Base-by-base conservation (phyloP, 2,329 filamentous ascomycete genomes). In the Metarhizium sp. region DNA sequence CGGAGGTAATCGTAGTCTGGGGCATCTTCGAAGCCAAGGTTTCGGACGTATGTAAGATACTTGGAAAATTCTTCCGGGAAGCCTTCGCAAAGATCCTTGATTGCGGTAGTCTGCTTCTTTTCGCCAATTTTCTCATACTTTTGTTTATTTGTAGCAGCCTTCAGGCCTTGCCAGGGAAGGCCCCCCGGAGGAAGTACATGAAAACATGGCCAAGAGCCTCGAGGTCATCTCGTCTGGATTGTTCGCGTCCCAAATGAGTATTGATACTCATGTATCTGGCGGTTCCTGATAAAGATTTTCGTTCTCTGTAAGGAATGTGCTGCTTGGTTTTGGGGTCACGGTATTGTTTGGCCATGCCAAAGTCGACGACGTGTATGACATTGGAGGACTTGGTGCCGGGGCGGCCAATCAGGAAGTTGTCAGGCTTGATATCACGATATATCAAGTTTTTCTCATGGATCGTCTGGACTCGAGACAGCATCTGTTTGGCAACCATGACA, bases 111-210 rank as follows among this genome's bases (percentile, higher is more conserved):
- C 77, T 97, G 94, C 79, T 99, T 99, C 87, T 99, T 97, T 79
- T 99, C 92, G 49, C 94, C 94, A 73, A 99, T 99, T 81, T 97
- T 97, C 76, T 99, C 94, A 71, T 99, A 99, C 77, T 99, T 99
- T 71, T 99, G 94, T 83, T 99, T 87, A 72, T 87, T 87, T 50
- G 85, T 87, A 34, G 84, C 85, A 69, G 85, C 84, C 75, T 88
- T 88, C 60, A 88, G 75, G 10, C 84, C 85, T 68, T 88, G 84
- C 85, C 85, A 88, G 40, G 85, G 85, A 54, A 88, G 75, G 7
- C 82, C 83, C 50, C 85, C n/a, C 84, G 78, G 48, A 88, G 71
- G 70, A 88, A 88, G 71, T 88, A 88, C 78, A 88, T 84, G 70
- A 88, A 87, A 45, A 88, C 84, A 66, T 88, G 85, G 20, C 85